Evolutionary conservation across 805 yeast genomes (phyloP), one percentile per base, ranked within the genome.

Genomic region (Ogataea wickerhamii): DNA sequence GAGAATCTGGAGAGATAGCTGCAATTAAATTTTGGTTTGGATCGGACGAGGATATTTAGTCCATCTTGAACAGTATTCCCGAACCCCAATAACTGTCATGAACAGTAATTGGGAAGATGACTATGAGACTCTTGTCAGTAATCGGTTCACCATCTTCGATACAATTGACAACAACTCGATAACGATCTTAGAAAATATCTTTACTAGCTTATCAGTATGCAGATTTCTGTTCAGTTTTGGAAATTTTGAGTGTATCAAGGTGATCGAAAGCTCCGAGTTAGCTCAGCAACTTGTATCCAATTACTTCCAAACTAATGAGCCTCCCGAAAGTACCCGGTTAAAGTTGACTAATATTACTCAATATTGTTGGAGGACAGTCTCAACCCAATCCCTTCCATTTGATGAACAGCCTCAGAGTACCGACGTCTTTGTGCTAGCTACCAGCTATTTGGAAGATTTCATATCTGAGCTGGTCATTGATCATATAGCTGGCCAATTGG

Each of bases 251-350:
- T 16, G 23, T 6, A 22, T 47, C 16, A 14, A 16, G 8, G 44
- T 35, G 18, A 35, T 44, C 12, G 51, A 47, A 25, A 36, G 28
- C 28, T 47, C 47, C 10, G 18, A 27, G 20, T 38, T 41, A 27
- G 36, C 45, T 8, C 32, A 33, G 12, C 26, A 37, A 5, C 26
- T 47, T 20, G 38, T 41, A 8, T 22, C 25, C 8, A 8, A 12
- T 8, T 22, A 22, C 12, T 8, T 12, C 25, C 11, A 12, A 8
- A 22, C 11, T 12, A 12, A 22, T 12, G 12, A 22, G 8, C 11
- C 25, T 12, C 8, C 8, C 25, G 8, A 8, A 12, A 8, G 11
- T 12, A 8, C 25, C 8, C 12, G 25, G 11, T 12, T 12, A 8
- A 8, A 12, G 11, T 8, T 22, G 8, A 8, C 25, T 12, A 22